These are phyloP conservation scores for Tetrahymena malaccensis DNA, from an alignment of 73 alveolate species.

Conservation along the genomic window DNA sequence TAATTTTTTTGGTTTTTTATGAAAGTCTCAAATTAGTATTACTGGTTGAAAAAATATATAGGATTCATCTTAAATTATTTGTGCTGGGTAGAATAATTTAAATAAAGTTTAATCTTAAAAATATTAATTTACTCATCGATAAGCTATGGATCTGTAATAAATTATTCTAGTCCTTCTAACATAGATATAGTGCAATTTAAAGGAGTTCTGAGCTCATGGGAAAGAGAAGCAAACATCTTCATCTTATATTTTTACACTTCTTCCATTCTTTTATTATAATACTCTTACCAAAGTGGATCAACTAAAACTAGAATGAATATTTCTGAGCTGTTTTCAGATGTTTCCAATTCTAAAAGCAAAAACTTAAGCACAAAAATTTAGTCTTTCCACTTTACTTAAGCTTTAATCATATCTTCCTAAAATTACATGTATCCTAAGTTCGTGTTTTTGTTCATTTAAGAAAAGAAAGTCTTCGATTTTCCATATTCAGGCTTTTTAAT, in stretches of 20 bases:
- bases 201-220: constrained; percentile 44
- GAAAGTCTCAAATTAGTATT: not conserved
- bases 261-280: not conserved
- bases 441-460: not conserved
- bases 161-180: constrained; percentile 13
- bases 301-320: not conserved
- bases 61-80: not conserved
- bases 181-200: constrained; percentile 16
- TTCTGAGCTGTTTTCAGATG: not conserved
- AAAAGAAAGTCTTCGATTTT: not conserved
- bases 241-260: not conserved
- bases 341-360: not conserved
- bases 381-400: not conserved
- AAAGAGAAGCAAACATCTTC: constrained; percentile 14
- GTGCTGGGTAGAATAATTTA: not conserved
- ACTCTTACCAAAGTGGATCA: not conserved
- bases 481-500: not conserved
- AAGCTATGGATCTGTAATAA: not conserved
- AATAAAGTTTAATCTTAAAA: not conserved
- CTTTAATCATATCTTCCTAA: not conserved
- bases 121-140: not conserved
- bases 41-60: not conserved
- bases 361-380: not conserved
- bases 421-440: not conserved
- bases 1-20: too few species aligned